These are phyloP conservation scores for Penicillium sp. DNA, from an alignment of 2,329 filamentous ascomycete genomes.

Conservation along the genomic window DNA sequence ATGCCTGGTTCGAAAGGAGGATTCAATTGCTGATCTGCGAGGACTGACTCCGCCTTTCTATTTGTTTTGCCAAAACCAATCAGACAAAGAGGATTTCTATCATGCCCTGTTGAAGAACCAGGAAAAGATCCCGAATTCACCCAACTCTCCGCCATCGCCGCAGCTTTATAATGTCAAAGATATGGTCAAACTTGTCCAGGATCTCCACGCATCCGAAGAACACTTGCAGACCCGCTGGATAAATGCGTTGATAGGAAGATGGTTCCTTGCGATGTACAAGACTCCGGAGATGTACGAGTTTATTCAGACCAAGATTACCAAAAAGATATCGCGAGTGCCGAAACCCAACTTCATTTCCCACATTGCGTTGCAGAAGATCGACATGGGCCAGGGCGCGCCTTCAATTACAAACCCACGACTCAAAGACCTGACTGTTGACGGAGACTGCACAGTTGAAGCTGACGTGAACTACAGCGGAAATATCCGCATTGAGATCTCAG, in stretches of 20 bases:
- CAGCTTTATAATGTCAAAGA: conserved; percentile 77
- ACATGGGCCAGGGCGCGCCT: conserved; percentile 81
- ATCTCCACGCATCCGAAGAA: conserved; percentile 85
- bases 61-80: conserved; percentile 90
- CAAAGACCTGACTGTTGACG: conserved; percentile 85
- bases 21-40: conserved; percentile 50
- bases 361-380: conserved; percentile 75
- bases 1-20: conserved; percentile 65
- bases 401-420: conserved; percentile 84
- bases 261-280: conserved; percentile 85
- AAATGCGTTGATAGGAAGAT: conserved; percentile 81
- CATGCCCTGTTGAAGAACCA: conserved; percentile 85
- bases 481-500: conserved; percentile 82
- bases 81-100: conserved; percentile 98
- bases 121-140: conserved; percentile 60
- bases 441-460: conserved; percentile 80
- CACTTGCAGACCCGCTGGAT: conserved; percentile 88
- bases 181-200: conserved; percentile 85
- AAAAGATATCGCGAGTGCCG: conserved; percentile 92
- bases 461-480: conserved; percentile 87
- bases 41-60: conserved; percentile 78
- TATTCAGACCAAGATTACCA: conserved; percentile 81
- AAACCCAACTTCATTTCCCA: conserved; percentile 85
- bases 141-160: conserved; percentile 61
- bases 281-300: conserved; percentile 76